Base-by-base conservation (phyloP, 176 grass and related monocot species). In the Pontederia paniculata region DNA sequence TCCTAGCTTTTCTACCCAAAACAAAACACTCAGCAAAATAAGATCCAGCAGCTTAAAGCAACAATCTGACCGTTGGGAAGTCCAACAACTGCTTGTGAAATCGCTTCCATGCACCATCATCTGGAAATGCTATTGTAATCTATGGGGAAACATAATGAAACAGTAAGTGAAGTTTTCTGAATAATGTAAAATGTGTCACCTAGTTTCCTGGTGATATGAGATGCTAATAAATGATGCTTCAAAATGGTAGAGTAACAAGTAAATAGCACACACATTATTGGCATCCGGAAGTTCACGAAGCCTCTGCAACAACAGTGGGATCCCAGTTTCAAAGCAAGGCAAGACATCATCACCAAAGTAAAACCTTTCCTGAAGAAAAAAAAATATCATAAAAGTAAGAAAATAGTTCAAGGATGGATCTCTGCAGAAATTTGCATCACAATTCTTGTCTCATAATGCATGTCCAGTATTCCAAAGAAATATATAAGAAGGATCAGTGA, bases 71-170 rank as follows among this genome's bases (percentile, higher is more conserved):
- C 86, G 91, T 86, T 60, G 93, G 93, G 66, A 88, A 98, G 84
- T 98, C 83, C 75, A 86, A 80, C 69, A 98, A 74, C 83, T 81
- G 86, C 80, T 91, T 98, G 65, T 98, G 79, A 73, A 98, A 98
- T 21, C 93, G 67, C 57, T 98, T 98, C 86, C 86, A 98, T 71
- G 93, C 73, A 10, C 93, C 86, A 0, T 98, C 93, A 71, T 98
- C 93, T 62, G 93, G 93, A 61, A 98, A 98, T 74, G 93, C 93
- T 63, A 98, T 98, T 15, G 86, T 71, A 79, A 98, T 91, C 86
- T 98, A 48, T 44, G 9, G 18, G 23, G 14, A 48, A 21, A 48
- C 56, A 45, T 55, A 5, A 25, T 23, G 25, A 13, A 42, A 50
- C 37, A 42, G 14, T 44, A n/a, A 54, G 9, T 48, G 20, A n/a